These are phyloP conservation scores for Paragyromitra xinjiangensis DNA, from an alignment of 495 filamentous ascomycete species.

Conservation along the genomic window DNA sequence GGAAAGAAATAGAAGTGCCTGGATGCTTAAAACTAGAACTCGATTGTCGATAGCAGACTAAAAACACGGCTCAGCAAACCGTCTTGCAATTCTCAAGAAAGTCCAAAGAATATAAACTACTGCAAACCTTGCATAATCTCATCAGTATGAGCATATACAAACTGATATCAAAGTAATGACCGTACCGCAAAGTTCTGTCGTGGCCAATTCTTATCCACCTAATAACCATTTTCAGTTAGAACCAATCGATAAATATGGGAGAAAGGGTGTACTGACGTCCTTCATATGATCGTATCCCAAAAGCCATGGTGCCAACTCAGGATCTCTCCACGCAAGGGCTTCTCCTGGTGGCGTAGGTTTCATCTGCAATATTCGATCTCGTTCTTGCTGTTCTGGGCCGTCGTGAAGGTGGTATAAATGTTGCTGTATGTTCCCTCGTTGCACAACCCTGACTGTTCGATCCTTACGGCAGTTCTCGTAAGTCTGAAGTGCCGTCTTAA, in stretches of 20 bases:
- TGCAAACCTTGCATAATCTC: background rate
- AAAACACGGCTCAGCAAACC: no score
- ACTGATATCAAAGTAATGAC: background rate
- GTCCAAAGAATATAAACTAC: conserved; percentile 5
- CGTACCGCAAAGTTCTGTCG: background rate
- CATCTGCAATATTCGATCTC: conserved; percentile 63
- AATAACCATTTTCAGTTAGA: background rate
- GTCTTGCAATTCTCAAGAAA: background rate
- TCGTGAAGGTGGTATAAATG: conserved; percentile 66
- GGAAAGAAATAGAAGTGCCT: no score
- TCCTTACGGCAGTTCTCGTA: conserved; percentile 65
- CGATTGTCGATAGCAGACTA: no score
- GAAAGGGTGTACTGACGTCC: background rate
- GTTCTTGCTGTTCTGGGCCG: conserved; percentile 64
- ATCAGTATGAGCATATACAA: background rate
- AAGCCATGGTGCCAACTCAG: conserved; percentile 62
- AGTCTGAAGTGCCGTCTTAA: conserved; percentile 60
- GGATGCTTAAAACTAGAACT: no score
- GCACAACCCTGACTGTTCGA: conserved; percentile 65
- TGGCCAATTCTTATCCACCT: conserved; percentile 31
- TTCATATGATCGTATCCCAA: conserved; percentile 57
- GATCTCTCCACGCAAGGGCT: conserved; percentile 64
- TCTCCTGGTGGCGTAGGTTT: conserved; percentile 60
- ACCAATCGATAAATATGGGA: no score
- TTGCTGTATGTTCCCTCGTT: conserved; percentile 64